Evolutionary conservation across 805 yeast genomes (phyloP).

Genomic region (Kazachstania martiniae): DNA sequence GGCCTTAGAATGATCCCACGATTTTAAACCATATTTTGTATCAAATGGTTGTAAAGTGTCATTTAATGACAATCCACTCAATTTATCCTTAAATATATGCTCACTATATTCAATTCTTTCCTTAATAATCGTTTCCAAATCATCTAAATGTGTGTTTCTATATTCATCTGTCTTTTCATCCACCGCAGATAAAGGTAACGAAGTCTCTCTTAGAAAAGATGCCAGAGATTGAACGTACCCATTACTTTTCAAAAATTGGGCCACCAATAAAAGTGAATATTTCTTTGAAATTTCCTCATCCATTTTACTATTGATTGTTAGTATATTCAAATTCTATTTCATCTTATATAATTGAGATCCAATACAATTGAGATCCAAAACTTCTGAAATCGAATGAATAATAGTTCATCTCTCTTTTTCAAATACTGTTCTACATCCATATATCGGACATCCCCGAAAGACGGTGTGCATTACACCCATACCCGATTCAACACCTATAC

Average conservation of each 20-base stretch:
- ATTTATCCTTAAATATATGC: constrained; percentile 4
- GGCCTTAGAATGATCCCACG: constrained; percentile 23
- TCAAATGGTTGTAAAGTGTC: constrained; percentile 5
- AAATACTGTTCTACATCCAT: too few species aligned
- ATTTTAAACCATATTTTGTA: constrained; percentile 4
- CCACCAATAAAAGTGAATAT: constrained; percentile 35
- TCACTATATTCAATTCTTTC: constrained; percentile 23
- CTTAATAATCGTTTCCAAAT: constrained; percentile 13
- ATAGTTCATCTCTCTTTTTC: too few species aligned
- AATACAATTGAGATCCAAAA: too few species aligned
- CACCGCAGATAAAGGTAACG: constrained; percentile 3
- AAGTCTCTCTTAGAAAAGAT: constrained; percentile 33
- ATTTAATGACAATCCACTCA: constrained; percentile 9
- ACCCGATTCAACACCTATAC: too few species aligned
- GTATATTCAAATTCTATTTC: too few species aligned
- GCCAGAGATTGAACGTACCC: constrained; percentile 37
- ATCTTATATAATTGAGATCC: too few species aligned
- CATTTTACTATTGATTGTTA: too few species aligned
- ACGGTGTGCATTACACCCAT: too few species aligned
- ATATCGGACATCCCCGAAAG: too few species aligned
- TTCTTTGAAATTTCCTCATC: constrained; percentile 1
- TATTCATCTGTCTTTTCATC: constrained; percentile 3
- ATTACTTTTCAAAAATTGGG: constrained; percentile 46
- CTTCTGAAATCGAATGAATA: too few species aligned
- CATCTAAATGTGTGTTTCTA: constrained; percentile 6